Evolutionary conservation across 2,329 filamentous ascomycete species (phyloP), one percentile per base, ranked within the genome.

Genomic region (Sarocladiaceae sp.): DNA sequence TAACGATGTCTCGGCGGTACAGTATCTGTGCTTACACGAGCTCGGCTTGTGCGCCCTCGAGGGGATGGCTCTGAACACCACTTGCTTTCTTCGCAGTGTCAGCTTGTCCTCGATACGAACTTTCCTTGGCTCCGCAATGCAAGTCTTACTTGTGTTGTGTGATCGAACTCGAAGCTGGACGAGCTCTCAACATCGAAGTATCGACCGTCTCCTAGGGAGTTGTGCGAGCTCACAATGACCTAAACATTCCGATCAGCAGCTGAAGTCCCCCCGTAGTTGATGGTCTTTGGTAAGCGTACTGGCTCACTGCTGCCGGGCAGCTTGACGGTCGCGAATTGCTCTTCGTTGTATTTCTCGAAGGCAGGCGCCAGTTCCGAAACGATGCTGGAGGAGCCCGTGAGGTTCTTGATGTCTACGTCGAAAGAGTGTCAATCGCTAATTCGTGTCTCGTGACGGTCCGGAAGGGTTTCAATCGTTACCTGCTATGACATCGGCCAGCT

Each of bases 281-380:
- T 39, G 12, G 10, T 10, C 10, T 10, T 39, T 39, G 12, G 18
- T n/a, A 17, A 39, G 13, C 68, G 46, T 53, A 74, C 71, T 52
- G 65, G 62, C 68, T 90, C 84, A 69, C 84, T 93, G 66, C 88
- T 83, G 26, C 91, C 91, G 0, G 93, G 93, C 52, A 99, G 82
- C 78, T 95, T 96, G 56, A 90, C 86, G 15, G 91, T 91, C 47
- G 84, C 74, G 69, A 97, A 88, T 71, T 99, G 94, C 70, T 92
- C 87, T 72, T 99, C 93, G 63, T 97, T 97, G 80, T 99, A 97
- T 71, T 88, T 90, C 71, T 92, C 79, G 68, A 96, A 95, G 0
- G 94, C 91, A 0, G 91, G 88, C 6, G 79, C 81, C 51, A 97
- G 86, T 57, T 88, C 84, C 55, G 83, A 74, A 52, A 92, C 73